Evolutionary conservation across 1,284 basidiomycete species (phyloP).

Genomic region (Ceratobasidium sp.): DNA sequence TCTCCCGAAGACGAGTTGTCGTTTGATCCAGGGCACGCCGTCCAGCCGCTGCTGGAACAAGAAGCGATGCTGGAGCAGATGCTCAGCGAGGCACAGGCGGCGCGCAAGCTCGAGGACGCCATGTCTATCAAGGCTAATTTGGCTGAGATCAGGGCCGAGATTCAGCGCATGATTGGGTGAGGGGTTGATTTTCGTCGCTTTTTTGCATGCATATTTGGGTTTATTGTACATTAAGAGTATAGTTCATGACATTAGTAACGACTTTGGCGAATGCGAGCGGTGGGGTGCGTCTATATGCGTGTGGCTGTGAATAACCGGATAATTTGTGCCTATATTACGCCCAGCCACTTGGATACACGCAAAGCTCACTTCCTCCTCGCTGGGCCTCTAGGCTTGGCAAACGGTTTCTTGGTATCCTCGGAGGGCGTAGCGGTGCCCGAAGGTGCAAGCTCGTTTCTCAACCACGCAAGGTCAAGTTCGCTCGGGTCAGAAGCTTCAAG

Average conservation of each 20-base stretch:
- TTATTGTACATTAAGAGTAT: slow-evolving; percentile 21
- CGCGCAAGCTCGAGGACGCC: slow-evolving; percentile 89
- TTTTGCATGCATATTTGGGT: not conserved
- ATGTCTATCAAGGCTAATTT: slow-evolving; percentile 77
- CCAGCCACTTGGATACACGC: not conserved
- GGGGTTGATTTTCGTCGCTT: not conserved
- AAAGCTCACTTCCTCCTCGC: slow-evolving; percentile 43
- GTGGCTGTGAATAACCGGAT: no score
- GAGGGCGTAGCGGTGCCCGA: slow-evolving; percentile 29
- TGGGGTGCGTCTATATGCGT: not conserved
- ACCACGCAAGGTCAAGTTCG: slow-evolving; percentile 70
- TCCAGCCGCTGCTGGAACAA: slow-evolving; percentile 89
- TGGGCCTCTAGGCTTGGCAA: slow-evolving; percentile 46
- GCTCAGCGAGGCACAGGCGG: slow-evolving; percentile 79
- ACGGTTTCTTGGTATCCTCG: slow-evolving; percentile 41
- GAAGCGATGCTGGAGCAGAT: slow-evolving; percentile 85
- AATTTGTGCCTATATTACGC: no score
- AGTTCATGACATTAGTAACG: not conserved
- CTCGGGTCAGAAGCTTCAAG: slow-evolving; percentile 82
- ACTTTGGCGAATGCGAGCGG: not conserved
- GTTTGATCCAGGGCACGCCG: slow-evolving; percentile 62
- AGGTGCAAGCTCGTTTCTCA: slow-evolving; percentile 63
- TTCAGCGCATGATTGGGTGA: slow-evolving; percentile 62
- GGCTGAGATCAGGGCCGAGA: slow-evolving; percentile 79
- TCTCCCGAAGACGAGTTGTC: slow-evolving; percentile 6